phyloP scores from a whole-genome alignment of 169 alveolate species.

The Sarcocystis neurona region DNA sequence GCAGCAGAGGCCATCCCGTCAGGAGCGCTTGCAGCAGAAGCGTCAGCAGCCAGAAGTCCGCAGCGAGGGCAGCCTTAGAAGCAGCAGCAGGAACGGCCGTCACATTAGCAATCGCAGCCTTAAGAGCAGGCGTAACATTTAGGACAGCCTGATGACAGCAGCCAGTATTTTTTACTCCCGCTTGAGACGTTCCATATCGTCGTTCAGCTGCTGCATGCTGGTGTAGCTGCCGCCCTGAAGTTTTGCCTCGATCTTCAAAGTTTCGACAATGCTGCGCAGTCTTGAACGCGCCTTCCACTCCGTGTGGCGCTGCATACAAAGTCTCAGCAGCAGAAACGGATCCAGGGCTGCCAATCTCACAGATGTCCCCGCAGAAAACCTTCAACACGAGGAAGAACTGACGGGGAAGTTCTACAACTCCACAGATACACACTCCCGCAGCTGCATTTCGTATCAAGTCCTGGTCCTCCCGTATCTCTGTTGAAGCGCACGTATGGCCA shows the following conservation, averaged over 20 bases:
- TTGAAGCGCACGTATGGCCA: not conserved
- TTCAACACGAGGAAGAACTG: not conserved
- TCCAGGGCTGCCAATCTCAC: not conserved
- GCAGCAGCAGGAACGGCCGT: no score
- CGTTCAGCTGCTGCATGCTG: slow-evolving; percentile 56
- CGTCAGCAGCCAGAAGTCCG: no score
- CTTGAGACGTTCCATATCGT: slow-evolving; percentile 47
- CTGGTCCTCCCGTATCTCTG: not conserved
- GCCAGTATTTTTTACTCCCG: slow-evolving; percentile 43
- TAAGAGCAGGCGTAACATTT: no score
- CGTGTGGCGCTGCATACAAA: slow-evolving; percentile 54
- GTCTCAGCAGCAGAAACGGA: not conserved
- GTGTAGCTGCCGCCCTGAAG: slow-evolving; percentile 46
- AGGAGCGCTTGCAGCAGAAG: not conserved
- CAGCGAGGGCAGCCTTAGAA: no score
- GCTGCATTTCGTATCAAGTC: not conserved
- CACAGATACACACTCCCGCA: not conserved
- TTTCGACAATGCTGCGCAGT: slow-evolving; percentile 36
- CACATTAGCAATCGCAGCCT: no score
- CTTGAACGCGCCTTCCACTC: slow-evolving; percentile 61
- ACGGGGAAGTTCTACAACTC: not conserved
- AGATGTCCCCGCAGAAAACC: not conserved
- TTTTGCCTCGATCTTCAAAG: slow-evolving; percentile 52
- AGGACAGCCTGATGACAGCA: not conserved
- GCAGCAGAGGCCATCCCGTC: not conserved